phyloP scores from a whole-genome alignment of 768 basidiomycete genomes.

The Hemileccinum rubropunctum region DNA sequence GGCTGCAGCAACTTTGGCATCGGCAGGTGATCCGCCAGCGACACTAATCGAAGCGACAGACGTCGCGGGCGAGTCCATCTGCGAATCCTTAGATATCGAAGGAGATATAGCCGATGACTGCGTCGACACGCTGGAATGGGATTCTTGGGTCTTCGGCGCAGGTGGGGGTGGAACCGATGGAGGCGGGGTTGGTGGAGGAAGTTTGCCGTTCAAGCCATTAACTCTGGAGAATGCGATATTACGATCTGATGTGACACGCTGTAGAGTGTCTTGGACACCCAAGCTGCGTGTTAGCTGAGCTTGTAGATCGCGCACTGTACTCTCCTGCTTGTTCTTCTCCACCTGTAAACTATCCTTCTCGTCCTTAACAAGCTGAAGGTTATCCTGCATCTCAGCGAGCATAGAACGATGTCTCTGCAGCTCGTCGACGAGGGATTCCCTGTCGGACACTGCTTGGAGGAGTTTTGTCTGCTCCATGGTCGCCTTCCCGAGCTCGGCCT shows the following conservation, averaged over 20 bases:
- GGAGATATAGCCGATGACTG: conserved; percentile 54
- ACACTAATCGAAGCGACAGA: conserved; percentile 51
- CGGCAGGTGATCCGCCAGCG: conserved; percentile 36
- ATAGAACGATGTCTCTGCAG: conserved; percentile 75
- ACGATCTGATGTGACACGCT: conserved; percentile 53
- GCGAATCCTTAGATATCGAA: conserved; percentile 68
- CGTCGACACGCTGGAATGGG: conserved; percentile 57
- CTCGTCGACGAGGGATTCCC: conserved; percentile 69
- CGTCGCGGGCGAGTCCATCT: conserved; percentile 63
- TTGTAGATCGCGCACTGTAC: conserved; percentile 74
- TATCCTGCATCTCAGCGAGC: conserved; percentile 75
- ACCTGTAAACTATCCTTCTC: conserved; percentile 75
- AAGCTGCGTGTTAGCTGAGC: conserved; percentile 63
- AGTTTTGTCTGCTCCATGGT: conserved; percentile 60
- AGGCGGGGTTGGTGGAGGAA: conserved; percentile 79
- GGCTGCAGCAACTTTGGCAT: conserved; percentile 49
- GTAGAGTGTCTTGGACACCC: conserved; percentile 37
- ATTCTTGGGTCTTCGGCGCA: conserved; percentile 56
- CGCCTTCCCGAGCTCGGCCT: conserved; percentile 57
- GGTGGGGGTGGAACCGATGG: conserved; percentile 87
- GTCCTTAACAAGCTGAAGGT: conserved; percentile 74
- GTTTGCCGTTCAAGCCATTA: conserved; percentile 65
- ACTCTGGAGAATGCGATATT: conserved; percentile 53
- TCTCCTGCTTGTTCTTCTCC: conserved; percentile 69
- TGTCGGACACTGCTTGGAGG: conserved; percentile 69